Base-by-base conservation (phyloP, 805 yeast genomes). In the Hanseniaspora meyeri region DNA sequence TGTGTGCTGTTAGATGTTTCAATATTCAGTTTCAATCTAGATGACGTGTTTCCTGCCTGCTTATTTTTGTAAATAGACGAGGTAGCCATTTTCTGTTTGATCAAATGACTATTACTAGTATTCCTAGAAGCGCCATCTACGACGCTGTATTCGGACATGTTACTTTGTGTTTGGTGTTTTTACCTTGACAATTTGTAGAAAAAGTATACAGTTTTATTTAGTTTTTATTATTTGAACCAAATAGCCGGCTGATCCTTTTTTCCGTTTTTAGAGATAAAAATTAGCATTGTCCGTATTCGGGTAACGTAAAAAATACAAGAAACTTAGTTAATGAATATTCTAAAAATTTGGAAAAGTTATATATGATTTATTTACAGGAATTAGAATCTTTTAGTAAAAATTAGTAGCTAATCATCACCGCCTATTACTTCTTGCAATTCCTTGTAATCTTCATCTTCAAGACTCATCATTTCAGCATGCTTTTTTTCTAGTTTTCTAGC, bases 401-500 rank as follows among this genome's bases (percentile, higher is more conserved):
- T 32, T 10, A 32, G 12, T 10, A 11, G 10, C 12, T 19, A 11
- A 11, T 46, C 38, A 34, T 31, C 29, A 19, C 31, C 27, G 4
- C 39, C 49, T 17, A 46, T 32, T 3, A 34, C 29, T 34, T 46
- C 49, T 34, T 46, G 38, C 16, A 53, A 37, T 19, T 53, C 57
- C n/a, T 46, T 42, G 4, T 27, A 45, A 12, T 53, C 57, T 11
- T 53, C 40, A 3, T 53, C 36, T 20, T 53, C 47, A 10, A 16
- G 39, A 32, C 40, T 38, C 29, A 53, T 29, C 39, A 53, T 11
- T 37, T 53, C 51, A n/a, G 49, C 45, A 4, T 53, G 57, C 38
- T 29, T 53, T 14, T 16, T 17, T 19, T 77, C 79, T 53, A 57
- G 20, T 9, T 57, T 55, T 39, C 32, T 40, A 8, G 54, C 52